These are phyloP conservation scores for Aspergillus uvarum DNA, from an alignment of 2,329 filamentous ascomycete genomes.

Conservation along the genomic window DNA sequence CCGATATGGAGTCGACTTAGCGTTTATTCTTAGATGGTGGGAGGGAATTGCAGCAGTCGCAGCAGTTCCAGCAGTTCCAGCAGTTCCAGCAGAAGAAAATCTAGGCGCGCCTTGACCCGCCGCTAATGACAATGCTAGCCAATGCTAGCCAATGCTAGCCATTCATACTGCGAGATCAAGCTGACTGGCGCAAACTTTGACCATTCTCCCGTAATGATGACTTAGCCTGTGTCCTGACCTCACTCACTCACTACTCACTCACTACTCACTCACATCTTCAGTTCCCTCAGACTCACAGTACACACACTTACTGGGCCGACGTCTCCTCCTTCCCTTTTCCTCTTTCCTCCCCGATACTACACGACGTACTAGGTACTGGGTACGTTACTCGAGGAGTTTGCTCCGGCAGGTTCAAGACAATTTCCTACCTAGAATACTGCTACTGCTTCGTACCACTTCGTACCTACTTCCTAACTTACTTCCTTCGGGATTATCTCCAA, in stretches of 20 bases:
- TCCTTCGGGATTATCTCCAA: not conserved
- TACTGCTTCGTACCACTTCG: too few relatives aligned
- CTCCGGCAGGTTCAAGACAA: too few relatives aligned
- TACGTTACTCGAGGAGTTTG: too few relatives aligned
- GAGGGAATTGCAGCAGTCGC: not conserved
- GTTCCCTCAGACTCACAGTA: not conserved
- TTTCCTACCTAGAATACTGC: too few relatives aligned
- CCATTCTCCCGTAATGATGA: conserved; percentile 6
- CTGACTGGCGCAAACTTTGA: conserved; percentile 18
- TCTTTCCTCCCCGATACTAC: not conserved
- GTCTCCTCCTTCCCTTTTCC: conserved; percentile 2
- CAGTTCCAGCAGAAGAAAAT: conserved; percentile 4
- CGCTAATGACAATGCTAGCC: not conserved
- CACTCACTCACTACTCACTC: not conserved
- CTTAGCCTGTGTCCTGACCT: too few relatives aligned
- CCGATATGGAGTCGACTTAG: not conserved
- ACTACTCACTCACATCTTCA: not conserved
- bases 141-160: not conserved
- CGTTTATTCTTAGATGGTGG: not conserved
- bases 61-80: not conserved
- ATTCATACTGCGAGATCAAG: conserved; percentile 6
- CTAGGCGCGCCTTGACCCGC: conserved; percentile 17
- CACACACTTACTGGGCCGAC: not conserved
- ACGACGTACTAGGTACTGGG: too few relatives aligned
- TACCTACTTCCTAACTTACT: not conserved